Base-by-base conservation (phyloP, 2,329 filamentous ascomycete species). In the Acrocalymma vagum region DNA sequence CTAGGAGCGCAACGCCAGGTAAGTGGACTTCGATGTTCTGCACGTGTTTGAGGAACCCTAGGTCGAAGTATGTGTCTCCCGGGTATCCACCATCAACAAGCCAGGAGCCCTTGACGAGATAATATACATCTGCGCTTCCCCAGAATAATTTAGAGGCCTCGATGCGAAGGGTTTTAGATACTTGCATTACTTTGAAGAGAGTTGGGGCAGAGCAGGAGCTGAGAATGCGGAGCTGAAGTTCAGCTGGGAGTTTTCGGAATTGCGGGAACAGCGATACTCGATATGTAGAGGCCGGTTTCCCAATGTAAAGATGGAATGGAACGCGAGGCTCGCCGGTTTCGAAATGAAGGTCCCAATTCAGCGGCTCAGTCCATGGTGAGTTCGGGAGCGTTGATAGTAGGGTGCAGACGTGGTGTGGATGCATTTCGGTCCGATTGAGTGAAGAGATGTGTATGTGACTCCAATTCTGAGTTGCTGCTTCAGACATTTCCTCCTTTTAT, bases 61-160 rank as follows among this genome's bases (percentile, higher is more conserved):
- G 15, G 20, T 46, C 37, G 43, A 29, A 38, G 26, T 21, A 24
- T 38, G 31, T 42, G 26, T 20, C 11, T 21, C 43, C 43, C n/a
- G 43, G 22, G 28, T 42, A 18, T n/a, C 43, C 43, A 10, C 43
- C 43, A 20, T 28, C 28, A 25, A 46, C 13, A 14, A 46, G 38
- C 43, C 43, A 46, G 16, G 17, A 15, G 10, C 22, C 21, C 10
- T 42, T 28, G 18, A 46, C 22, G 20, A 42, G 38, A 30, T 32
- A 46, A 21, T 38, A 42, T 10, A 32, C 28, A 28, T 42, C 27
- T 13, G 32, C 31, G 29, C 42, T 17, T 16, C 31, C 31, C 43
- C 43, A 46, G 18, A 46, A 46, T 15, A 42, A 29, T 34, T 46
- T 46, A n/a, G 31, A 10, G 10, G 43, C 43, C 33, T 46, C 43